Conservation (phyloP, 257 asterid species). For the Solanum paucissectum region DNA sequence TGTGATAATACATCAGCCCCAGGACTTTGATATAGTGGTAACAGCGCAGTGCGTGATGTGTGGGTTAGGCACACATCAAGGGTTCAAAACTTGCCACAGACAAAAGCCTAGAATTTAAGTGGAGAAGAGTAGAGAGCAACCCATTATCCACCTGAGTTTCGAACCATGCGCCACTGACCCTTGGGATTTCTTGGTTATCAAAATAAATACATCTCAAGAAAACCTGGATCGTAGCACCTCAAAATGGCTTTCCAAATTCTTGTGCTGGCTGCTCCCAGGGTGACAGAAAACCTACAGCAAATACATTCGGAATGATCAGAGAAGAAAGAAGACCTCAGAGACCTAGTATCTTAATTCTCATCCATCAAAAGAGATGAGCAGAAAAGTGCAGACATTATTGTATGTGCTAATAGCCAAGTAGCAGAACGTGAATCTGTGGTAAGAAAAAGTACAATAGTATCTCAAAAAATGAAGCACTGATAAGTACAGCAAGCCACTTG, state of each 20-base stretch:
- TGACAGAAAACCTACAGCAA: slow-evolving; percentile 32
- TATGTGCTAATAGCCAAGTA: neutral
- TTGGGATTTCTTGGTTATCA: neutral
- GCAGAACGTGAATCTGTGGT: neutral
- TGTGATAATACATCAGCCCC: neutral
- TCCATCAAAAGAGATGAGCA: neutral
- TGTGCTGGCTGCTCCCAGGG: slow-evolving; percentile 50
- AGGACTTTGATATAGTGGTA: neutral
- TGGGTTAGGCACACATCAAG: neutral
- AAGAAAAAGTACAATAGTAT: neutral
- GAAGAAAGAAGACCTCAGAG: neutral
- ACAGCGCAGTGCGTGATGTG: neutral
- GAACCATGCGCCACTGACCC: neutral
- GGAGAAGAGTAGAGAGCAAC: neutral
- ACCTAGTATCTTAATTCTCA: neutral
- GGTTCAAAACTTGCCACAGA: neutral
- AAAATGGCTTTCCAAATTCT: slow-evolving; percentile 46
- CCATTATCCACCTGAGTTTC: neutral
- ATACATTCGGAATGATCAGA: neutral
- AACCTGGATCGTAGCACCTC: slow-evolving; percentile 6
- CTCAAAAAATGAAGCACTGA: neutral
- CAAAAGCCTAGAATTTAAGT: neutral
- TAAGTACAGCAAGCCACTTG: neutral
- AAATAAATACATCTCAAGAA: neutral
- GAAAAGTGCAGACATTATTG: neutral